Evolutionary conservation across 2,329 filamentous ascomycete genomes (phyloP).

Genomic region (Colletotrichum falcatum): DNA sequence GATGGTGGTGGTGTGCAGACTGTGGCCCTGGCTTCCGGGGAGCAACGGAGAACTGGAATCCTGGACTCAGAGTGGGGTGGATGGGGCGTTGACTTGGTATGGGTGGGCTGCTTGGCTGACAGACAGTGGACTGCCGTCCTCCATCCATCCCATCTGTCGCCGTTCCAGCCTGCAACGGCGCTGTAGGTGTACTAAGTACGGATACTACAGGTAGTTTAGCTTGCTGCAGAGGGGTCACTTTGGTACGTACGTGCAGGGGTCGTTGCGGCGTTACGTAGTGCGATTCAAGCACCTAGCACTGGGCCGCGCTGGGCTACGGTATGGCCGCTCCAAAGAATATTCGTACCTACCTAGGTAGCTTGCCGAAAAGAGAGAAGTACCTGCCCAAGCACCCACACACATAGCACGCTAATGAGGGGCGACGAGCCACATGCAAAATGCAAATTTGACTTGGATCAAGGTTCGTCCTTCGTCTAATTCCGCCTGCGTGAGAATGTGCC

Average conservation of each 20-base stretch:
- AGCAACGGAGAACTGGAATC: slow-evolving; percentile 26
- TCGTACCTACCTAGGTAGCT: too few species aligned
- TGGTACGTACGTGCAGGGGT: slow-evolving; percentile 12
- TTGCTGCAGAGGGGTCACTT: slow-evolving; percentile 6
- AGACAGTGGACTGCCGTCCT: slow-evolving; percentile 17
- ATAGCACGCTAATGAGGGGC: slow-evolving; percentile 37
- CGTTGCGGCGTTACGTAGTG: slow-evolving; percentile 32
- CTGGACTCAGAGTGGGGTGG: slow-evolving; percentile 36
- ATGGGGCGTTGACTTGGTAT: slow-evolving; percentile 14
- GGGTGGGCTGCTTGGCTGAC: slow-evolving; percentile 13
- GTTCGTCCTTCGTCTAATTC: slow-evolving; percentile 36
- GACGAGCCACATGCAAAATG: slow-evolving; percentile 41
- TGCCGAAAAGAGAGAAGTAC: slow-evolving; percentile 13
- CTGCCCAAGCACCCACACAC: slow-evolving; percentile 3
- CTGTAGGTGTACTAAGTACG: too few species aligned
- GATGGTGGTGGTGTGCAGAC: slow-evolving; percentile 19
- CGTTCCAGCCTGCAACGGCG: slow-evolving; percentile 28
- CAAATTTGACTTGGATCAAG: slow-evolving; percentile 42
- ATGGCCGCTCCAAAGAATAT: slow-evolving; percentile 31
- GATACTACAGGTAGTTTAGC: slow-evolving; percentile 14
- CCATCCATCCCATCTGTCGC: slow-evolving; percentile 10
- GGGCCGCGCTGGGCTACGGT: slow-evolving; percentile 16
- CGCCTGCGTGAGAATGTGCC: slow-evolving; percentile 18
- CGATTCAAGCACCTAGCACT: slow-evolving; percentile 24
- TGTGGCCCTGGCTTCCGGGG: slow-evolving; percentile 25